Evolutionary conservation across 2,329 filamentous ascomycete genomes (phyloP), one percentile per base, ranked within the genome.

Genomic region (Fusarium abutilonis): DNA sequence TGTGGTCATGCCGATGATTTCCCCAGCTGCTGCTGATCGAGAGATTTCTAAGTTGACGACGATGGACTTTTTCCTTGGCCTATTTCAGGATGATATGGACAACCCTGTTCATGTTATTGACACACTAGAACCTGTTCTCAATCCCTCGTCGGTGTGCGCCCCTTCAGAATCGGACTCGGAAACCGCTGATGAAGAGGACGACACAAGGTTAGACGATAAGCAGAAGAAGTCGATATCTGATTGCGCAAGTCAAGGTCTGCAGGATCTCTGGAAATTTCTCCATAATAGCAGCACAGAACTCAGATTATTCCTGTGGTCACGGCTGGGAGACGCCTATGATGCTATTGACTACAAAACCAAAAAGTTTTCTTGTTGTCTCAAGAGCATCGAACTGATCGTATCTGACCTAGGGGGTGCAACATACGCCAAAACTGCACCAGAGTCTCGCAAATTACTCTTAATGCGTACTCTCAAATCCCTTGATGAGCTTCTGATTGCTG

Each of bases 41-140:
- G 94, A 99, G 73, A 89, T 97, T 23, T 94, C 92, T 11, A 93
- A 93, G 69, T 83, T 98, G 31, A 97, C 92, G 13, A 98, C 94
- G 0, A 95, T 96, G 86, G 94, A 97, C 72, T 98, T 98, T 74
- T 98, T 99, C 75, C 83, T 93, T 46, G 91, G 89, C 34, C 85
- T 99, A 1, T 98, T 98, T 73, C 90, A 91, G 57, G 88, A 93
- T 34, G 90, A 95, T 54, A 85, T 89, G 56, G 87, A 89, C 42
- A 89, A 97, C 66, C 91, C 94, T 0, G 85, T 94, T 11, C 84
- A 89, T 6, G 86, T 97, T 17, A 97, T 99, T 56, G 93, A 97
- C 70, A 95, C 89, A 26, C 79, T 99, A 32, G 95, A 99, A 71
- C 95, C 95, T 4, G 90, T 99, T 9, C 80, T 99, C 6, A 94